Percentiles rank a stretch among this genome's conserved stretches.
These are phyloP conservation scores for Apophysomyces variabilis DNA, from an alignment of 371 early-diverging fungal genomes.

Conservation along the genomic window DNA sequence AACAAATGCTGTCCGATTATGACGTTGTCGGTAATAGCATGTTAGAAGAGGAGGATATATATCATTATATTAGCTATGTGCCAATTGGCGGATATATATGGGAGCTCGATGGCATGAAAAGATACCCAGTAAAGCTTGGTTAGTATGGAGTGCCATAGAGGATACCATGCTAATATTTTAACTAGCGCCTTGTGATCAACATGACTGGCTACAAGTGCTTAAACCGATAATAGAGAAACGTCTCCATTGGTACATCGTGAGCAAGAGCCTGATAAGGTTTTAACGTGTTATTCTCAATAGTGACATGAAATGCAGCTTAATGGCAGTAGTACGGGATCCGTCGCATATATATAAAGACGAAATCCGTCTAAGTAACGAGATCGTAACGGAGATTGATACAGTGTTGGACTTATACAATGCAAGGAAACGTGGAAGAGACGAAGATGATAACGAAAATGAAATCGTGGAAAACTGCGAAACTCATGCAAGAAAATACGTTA, in stretches of 20 bases:
- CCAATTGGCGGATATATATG: constrained; percentile 36
- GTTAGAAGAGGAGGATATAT: constrained; percentile 19
- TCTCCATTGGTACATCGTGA: background rate
- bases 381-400: background rate
- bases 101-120: constrained; percentile 49
- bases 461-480: background rate
- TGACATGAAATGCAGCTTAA: background rate
- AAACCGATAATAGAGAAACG: background rate
- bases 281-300: background rate
- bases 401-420: background rate
- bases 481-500: background rate
- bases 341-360: background rate
- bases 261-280: background rate
- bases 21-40: constrained; percentile 18
- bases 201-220: background rate
- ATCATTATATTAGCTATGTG: constrained; percentile 40
- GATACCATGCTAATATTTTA: background rate
- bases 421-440: background rate
- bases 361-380: background rate
- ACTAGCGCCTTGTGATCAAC: background rate
- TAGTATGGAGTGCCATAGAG: background rate
- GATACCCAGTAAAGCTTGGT: constrained; percentile 25
- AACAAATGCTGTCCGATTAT: constrained; percentile 9
- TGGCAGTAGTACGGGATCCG: background rate
- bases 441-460: background rate